Evolutionary conservation across 1,139 yeast genomes (phyloP).

Genomic region (Blastobotrys ciferrii): DNA sequence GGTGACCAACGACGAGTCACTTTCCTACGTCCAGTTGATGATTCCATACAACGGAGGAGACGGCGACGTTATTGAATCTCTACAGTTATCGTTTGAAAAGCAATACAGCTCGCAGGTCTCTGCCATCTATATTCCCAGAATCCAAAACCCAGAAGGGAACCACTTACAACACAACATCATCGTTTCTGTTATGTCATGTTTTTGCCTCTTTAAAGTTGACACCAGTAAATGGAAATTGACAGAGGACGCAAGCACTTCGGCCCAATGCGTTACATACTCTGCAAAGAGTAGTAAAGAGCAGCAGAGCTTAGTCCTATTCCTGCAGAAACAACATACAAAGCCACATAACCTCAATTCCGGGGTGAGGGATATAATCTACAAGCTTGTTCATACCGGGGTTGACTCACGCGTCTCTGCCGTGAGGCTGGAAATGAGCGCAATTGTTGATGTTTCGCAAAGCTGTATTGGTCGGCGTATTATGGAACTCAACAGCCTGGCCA

Average conservation of each 20-base stretch:
- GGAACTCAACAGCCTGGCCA: background rate
- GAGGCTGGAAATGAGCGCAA: background rate
- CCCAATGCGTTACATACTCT: background rate
- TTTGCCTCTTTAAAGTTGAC: background rate
- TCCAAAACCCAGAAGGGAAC: background rate
- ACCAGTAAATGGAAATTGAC: background rate
- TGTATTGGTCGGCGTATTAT: background rate
- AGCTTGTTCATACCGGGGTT: background rate
- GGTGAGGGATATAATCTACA: background rate
- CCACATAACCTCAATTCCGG: background rate
- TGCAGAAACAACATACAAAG: background rate
- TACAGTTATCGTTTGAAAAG: constrained; percentile 13
- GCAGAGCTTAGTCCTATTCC: background rate
- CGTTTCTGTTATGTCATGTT: background rate
- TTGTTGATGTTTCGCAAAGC: background rate
- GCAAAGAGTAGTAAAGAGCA: background rate
- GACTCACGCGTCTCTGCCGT: background rate
- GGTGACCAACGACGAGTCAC: constrained; percentile 4
- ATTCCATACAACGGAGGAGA: constrained; percentile 7
- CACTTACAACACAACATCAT: background rate
- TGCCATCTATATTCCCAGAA: constrained; percentile 9
- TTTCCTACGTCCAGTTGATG: background rate
- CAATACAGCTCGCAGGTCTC: background rate
- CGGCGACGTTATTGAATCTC: background rate
- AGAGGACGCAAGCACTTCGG: background rate